These are phyloP conservation scores for Ceratocystis destructans DNA, from an alignment of 2,329 filamentous ascomycete species.

Conservation along the genomic window DNA sequence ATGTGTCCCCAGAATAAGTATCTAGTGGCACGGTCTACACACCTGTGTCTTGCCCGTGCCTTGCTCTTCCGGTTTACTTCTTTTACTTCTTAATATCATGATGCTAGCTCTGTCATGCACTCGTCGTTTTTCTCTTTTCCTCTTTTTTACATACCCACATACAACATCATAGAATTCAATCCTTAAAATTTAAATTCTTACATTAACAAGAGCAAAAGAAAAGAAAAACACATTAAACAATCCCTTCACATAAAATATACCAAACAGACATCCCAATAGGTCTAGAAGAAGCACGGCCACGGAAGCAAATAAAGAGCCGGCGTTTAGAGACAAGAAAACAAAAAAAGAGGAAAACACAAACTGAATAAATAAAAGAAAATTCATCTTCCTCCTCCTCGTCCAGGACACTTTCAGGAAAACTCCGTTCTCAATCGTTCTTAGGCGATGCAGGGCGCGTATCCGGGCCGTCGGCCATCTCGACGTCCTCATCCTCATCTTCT, in stretches of 20 bases:
- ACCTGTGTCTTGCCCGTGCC: neutral
- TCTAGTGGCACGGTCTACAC: neutral
- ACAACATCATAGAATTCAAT: neutral
- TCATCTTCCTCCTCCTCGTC: neutral
- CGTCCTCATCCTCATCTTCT: slow-evolving; percentile 15
- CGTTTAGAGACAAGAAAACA: neutral
- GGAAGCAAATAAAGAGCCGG: neutral
- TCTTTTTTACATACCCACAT: neutral
- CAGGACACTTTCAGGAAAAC: neutral
- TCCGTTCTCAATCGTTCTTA: slow-evolving; percentile 11
- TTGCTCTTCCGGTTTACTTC: neutral
- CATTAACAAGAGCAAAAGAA: neutral
- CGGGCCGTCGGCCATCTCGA: slow-evolving; percentile 15
- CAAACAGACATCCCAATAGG: neutral
- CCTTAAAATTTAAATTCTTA: neutral
- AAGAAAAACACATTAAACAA: slow-evolving; percentile 4
- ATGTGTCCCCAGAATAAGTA: slow-evolving; percentile 35
- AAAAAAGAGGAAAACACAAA: slow-evolving; percentile 1
- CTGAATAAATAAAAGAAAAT: neutral
- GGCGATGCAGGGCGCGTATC: slow-evolving; percentile 12
- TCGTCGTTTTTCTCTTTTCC: neutral
- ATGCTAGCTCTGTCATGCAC: neutral
- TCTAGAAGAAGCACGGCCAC: neutral
- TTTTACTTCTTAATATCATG: neutral
- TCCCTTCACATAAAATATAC: neutral